Evolutionary conservation across 179 eudicot species (phyloP), one percentile per base, ranked within the genome.

Genomic region (Carnegiea gigantea): DNA sequence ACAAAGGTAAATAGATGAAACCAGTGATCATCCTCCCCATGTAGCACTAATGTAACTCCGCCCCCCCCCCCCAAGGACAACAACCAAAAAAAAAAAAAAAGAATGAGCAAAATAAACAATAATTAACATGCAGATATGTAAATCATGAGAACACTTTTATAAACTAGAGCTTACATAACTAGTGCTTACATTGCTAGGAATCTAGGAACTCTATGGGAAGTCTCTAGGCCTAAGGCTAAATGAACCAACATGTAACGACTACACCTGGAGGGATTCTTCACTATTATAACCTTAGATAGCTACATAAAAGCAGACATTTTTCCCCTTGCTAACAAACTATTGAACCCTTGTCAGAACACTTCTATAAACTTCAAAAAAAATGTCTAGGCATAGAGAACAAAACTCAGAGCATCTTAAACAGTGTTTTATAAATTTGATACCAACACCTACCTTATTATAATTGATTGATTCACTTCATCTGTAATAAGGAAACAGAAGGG

Each of bases 391-490:
- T 76, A 49, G 73, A 68, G 43, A 76, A 57, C 49, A 20, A 72
- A 57, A 46, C 26, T 62, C 68, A 49, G 7, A 18, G 17, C 72
- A 51, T 9, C 17, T 17, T 3, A 38, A 2, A 64, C 21, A 70
- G 71, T 60, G 54, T 40, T 71, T 77, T 17, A 79, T 15, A 38
- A 80, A 48, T 64, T 53, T 57, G 26, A 76, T 40, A 59, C 48
- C 23, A 82, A 14, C 60, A 86, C 97, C 87, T 77, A 97, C 98
- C 98, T 97, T 89, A 97, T 93, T 71, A 95, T 92, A 82, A 97
- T 95, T 77, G 98, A 97, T 82, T 97, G 99, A 84, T 97, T 97
- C 80, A 95, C 95, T 95, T 95, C 98, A 97, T 95, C 99, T 97
- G 97, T 54, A 83, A 80, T 57, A 65, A 78, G 76, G 15, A 36